Evolutionary conservation across 1,139 yeast genomes (phyloP).

Genomic region (Debaryomyces fabryi): DNA sequence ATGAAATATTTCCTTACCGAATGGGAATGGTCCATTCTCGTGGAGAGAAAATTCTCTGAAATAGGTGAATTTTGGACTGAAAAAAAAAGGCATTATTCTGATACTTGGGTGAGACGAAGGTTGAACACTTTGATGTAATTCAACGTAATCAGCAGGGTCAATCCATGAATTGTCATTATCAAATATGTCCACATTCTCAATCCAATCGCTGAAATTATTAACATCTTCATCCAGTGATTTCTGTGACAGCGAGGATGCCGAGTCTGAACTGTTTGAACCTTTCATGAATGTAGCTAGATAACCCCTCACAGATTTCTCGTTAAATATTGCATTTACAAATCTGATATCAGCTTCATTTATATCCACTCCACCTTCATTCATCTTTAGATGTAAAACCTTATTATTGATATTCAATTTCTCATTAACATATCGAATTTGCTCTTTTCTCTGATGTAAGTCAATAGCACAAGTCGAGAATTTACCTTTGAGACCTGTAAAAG

Average conservation of each 20-base stretch:
- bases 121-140: constrained; percentile 58
- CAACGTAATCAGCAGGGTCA: constrained; percentile 80
- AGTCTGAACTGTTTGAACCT: constrained; percentile 19
- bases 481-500: constrained; percentile 80
- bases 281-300: constrained; percentile 49
- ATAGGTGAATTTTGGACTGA: constrained; percentile 76
- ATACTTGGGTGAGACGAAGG: constrained; percentile 58
- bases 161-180: constrained; percentile 68
- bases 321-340: constrained; percentile 66
- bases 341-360: constrained; percentile 73
- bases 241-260: background rate
- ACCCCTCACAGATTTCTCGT: constrained; percentile 54
- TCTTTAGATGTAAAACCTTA: constrained; percentile 59
- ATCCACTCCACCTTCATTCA: constrained; percentile 78
- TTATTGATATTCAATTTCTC: constrained; percentile 59
- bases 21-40: constrained; percentile 58
- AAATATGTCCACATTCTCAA: constrained; percentile 34
- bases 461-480: constrained; percentile 64
- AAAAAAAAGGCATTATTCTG: constrained; percentile 63
- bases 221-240: constrained; percentile 2
- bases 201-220: constrained; percentile 20
- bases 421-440: constrained; percentile 60
- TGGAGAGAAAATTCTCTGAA: constrained; percentile 60
- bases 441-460: constrained; percentile 85
- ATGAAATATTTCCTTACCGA: constrained; percentile 65